Evolutionary conservation across 208 protist genomes (phyloP), one percentile per base, ranked within the genome.

Genomic region (Naegleria lovaniensis): DNA sequence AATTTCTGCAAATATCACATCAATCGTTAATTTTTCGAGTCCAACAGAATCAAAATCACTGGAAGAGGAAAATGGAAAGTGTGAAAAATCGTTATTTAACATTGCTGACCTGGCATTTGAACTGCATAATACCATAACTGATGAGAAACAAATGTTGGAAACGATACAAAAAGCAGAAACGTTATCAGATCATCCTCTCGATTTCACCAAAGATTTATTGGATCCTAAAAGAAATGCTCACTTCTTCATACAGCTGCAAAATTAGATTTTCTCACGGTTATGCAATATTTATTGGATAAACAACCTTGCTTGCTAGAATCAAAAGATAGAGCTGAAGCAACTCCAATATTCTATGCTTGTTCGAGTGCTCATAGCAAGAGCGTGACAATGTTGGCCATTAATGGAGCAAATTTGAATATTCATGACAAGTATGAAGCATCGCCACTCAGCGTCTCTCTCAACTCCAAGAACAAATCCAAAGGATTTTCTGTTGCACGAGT

Each of bases 261-360:
- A 43, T 33, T 85, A 25, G 67, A 79, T 36, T 79, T 79, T 36
- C 25, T 79, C 25, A 79, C 67, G 1, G 67, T 79, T 7, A 85
- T 85, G 79, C 79, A 85, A 85, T 43, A 85, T 43, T 43, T 85
- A 29, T 29, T 85, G 0, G 79, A 85, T 16, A 19, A 43, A 43
- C 79, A 85, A 43, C 79, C 79, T 29, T n/a, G 43, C 0, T 43
- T 85, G 11, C 3, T 85, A 11, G 79, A 85, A 16, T 85, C 79
- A 25, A 39, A 85, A 43, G 79, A 85, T 43, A 79, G 29, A 33
- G 7, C 67, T 36, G 67, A 36, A 9, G 67, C 67, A 79, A 85
- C 79, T n/a, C 79, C 79, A 43, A 43, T 85, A 1, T 85, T 85
- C 25, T 85, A 85, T 85, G 79, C 79, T n/a, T 85, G 79, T 43